These are phyloP conservation scores for Puccinellia tenuiflora DNA, from an alignment of 176 grass and related monocot genomes.

Conservation along the genomic window DNA sequence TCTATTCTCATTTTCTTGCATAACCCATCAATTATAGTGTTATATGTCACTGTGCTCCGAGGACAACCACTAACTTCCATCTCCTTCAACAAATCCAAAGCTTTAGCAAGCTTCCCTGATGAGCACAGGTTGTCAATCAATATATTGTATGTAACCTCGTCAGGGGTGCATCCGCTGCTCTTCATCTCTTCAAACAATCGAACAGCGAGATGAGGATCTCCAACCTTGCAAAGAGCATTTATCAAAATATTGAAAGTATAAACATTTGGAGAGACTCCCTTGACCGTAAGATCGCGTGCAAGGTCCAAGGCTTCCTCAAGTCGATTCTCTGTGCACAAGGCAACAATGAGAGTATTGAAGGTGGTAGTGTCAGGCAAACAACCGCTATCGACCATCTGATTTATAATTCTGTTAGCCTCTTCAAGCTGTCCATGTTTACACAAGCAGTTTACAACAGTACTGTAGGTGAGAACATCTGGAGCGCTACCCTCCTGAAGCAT, in stretches of 20 bases:
- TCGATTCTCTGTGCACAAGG: conserved; percentile 59
- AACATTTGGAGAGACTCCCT: conserved; percentile 70
- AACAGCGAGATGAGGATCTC: conserved; percentile 64
- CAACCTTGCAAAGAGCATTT: conserved; percentile 64
- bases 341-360: conserved; percentile 74
- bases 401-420: conserved; percentile 52
- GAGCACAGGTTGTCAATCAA: conserved; percentile 76
- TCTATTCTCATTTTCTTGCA: conserved; percentile 89
- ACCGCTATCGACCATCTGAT: conserved; percentile 59
- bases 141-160: conserved; percentile 78
- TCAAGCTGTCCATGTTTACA: conserved; percentile 58
- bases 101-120: conserved; percentile 51
- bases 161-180: conserved; percentile 64
- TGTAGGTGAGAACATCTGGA: conserved; percentile 70
- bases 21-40: conserved; percentile 70
- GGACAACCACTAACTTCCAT: conserved; percentile 67
- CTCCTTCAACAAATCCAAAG: conserved; percentile 83
- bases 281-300: conserved; percentile 52
- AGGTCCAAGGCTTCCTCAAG: conserved; percentile 85
- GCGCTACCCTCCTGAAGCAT: conserved; percentile 62
- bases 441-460: conserved; percentile 50
- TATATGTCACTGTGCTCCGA: conserved; percentile 65
- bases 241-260: conserved; percentile 90
- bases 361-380: conserved; percentile 68
- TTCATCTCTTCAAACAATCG: conserved; percentile 92